Evolutionary conservation across 2,329 filamentous ascomycete genomes (phyloP).

Genomic region (Verticillium longisporum): DNA sequence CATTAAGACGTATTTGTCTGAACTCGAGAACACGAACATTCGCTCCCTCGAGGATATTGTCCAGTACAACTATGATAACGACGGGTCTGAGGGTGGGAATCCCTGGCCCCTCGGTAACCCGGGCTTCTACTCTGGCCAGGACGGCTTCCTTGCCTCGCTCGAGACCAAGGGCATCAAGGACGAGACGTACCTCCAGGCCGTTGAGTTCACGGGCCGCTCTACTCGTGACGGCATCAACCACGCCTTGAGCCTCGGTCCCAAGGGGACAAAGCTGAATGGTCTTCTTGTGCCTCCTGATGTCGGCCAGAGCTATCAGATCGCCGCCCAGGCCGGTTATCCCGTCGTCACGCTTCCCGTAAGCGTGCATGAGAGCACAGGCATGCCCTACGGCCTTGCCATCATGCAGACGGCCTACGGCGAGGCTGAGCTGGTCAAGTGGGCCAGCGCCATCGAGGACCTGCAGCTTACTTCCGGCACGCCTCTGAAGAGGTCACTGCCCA

Average conservation of each 20-base stretch:
- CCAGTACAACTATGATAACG: conserved; percentile 55
- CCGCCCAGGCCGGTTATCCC: conserved; percentile 70
- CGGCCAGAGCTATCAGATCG: conserved; percentile 60
- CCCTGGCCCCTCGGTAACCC: conserved; percentile 48
- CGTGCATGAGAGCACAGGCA: conserved; percentile 41
- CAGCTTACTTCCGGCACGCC: conserved; percentile 32
- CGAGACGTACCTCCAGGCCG: conserved; percentile 60
- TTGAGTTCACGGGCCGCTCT: conserved; percentile 52
- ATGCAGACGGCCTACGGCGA: conserved; percentile 56
- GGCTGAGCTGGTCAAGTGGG: conserved; percentile 49
- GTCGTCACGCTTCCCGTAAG: conserved; percentile 63
- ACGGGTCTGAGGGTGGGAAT: conserved; percentile 59
- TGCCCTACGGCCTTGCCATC: conserved; percentile 56
- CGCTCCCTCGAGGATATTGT: conserved; percentile 59
- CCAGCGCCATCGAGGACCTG: conserved; percentile 56
- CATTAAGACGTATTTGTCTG: conserved; percentile 54
- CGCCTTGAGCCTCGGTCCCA: conserved; percentile 43
- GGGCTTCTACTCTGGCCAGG: conserved; percentile 64
- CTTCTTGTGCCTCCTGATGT: conserved; percentile 64
- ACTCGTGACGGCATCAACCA: conserved; percentile 64
- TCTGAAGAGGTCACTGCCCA: conserved; percentile 41
- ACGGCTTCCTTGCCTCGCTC: conserved; percentile 59
- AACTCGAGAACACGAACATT: conserved; percentile 55
- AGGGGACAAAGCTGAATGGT: conserved; percentile 42
- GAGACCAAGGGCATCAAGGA: conserved; percentile 54